Base-by-base conservation (phyloP, 495 filamentous ascomycete species). In the Annulohypoxylon stygium region DNA sequence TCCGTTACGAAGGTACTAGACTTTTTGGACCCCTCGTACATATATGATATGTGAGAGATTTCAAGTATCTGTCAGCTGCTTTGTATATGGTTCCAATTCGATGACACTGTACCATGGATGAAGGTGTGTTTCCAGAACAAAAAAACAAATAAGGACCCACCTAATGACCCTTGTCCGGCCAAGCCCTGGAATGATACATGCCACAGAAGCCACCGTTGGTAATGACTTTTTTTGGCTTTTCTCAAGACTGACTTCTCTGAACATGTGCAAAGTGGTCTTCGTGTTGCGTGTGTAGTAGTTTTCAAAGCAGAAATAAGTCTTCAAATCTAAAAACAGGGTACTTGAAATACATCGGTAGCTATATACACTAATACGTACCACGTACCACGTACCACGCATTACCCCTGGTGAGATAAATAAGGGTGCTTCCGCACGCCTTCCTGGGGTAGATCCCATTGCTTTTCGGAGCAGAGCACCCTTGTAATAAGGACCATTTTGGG, bases 391-490 rank as follows among this genome's bases (percentile, higher is more conserved):
- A 36, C 11, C 8, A 23, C 6, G 48, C 1, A 39, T 26, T 5
- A 33, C 18, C 47, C 50, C 41, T 41, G 33, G 9, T 36, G 18
- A 60, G 37, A 74, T 74, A 74, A 70, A 70, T 70, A 70, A 68
- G 67, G 58, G 65, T 68, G 72, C 25, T 67, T 55, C 62, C 72
- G 67, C 72, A 60, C 64, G 7, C 20, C 41, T 65, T 71, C 45
- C 58, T 57, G 58, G 67, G 16, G 67, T 60, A 67, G 72, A 75
- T 68, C 67, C 18, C 43, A 58, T 50, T 64, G 16, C 47, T 48
- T 57, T 67, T 37, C 30, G 33, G 59, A 41, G 45, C 59, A 75
- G 59, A 41, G 45, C 59, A 75, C 55, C 72, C 72, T 71, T 75
- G 63, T 64, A 64, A 23, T 11, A 41, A 67, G 64, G 65, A 30